A percentile compares a stretch with the other conserved stretches of the same genome.
These are phyloP conservation scores for Candida tallmaniae DNA, from an alignment of 805 yeast species.

Conservation along the genomic window DNA sequence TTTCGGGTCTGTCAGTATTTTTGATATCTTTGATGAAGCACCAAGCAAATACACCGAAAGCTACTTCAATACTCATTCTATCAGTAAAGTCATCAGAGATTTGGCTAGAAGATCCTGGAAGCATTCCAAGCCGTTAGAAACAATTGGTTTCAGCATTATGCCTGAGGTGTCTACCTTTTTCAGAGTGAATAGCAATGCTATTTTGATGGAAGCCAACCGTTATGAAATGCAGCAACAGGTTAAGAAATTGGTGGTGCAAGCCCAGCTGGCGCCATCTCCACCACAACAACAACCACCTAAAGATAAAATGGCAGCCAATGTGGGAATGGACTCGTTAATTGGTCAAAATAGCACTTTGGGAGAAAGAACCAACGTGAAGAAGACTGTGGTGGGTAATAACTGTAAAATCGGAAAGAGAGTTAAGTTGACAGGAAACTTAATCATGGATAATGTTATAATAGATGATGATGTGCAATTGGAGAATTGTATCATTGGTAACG, in stretches of 20 bases:
- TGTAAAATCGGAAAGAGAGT: conserved; percentile 83
- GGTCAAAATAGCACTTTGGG: conserved; percentile 67
- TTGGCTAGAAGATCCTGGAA: conserved; percentile 90
- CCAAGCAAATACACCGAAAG: conserved; percentile 29
- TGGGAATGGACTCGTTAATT: conserved; percentile 83
- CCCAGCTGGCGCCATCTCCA: not conserved
- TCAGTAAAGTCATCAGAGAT: conserved; percentile 73
- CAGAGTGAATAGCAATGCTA: conserved; percentile 72
- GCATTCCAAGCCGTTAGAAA: conserved; percentile 55
- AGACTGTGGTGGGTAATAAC: conserved; percentile 71
- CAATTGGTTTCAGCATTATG: conserved; percentile 64
- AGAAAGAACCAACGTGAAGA: conserved; percentile 81
- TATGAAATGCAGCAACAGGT: conserved; percentile 66
- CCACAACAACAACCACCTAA: conserved; percentile 23
- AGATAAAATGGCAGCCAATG: conserved; percentile 60
- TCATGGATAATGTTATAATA: conserved; percentile 64
- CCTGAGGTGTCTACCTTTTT: conserved; percentile 70
- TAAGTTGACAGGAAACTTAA: conserved; percentile 80
- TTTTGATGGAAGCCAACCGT: conserved; percentile 88
- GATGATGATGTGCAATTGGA: conserved; percentile 81
- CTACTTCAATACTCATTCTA: conserved; percentile 44
- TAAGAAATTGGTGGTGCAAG: not conserved
- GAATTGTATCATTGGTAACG: conserved; percentile 79
- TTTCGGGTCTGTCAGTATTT: conserved; percentile 40
- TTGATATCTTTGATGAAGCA: conserved; percentile 44